Evolutionary conservation across 805 yeast genomes (phyloP), one percentile per base, ranked within the genome.

Genomic region (Saturnispora dispora): DNA sequence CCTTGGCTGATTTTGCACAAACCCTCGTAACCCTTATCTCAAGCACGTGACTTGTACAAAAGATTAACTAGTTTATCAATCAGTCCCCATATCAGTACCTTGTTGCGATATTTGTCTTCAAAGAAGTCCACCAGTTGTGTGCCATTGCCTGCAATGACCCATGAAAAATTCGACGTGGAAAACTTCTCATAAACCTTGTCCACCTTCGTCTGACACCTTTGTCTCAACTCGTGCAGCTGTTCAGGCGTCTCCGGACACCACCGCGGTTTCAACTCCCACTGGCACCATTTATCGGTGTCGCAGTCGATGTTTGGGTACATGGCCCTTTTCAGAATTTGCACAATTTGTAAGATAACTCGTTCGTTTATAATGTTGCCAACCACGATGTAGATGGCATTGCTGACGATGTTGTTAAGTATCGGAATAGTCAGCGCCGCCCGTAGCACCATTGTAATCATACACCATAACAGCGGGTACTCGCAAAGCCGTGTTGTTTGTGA

Each of bases 301-400:
- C 13, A 4, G 18, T 15, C 37, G 18, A 13, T 7, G 15, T 20
- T 20, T 30, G 47, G 47, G 17, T 52, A 85, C 67, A 1, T 88
- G 82, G 28, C 71, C 69, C 2, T 68, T 57, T 8, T 50, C 15
- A 44, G 11, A 11, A 15, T 13, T 20, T 4, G 81, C 75, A 46
- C 84, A 76, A 5, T 66, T 57, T 5, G 68, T 58, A 48, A 85
- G 60, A 27, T 84, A 83, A 32, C 72, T 69, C 37, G 76, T 69
- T 58, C 88, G 81, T 58, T 85, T 88, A 44, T 70, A 68, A 74
- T 85, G 73, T 60, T 85, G 91, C 28, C 15, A 20, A 47, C 10
- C 25, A 22, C 30, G 20, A 15, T 36, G 30, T 43, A 35, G 28
- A 63, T 44, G 2, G 62, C 18, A 48, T 64, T 67, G 50, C 57